phyloP scores from a whole-genome alignment of 495 filamentous ascomycete species.

The Filosporella fistucella region DNA sequence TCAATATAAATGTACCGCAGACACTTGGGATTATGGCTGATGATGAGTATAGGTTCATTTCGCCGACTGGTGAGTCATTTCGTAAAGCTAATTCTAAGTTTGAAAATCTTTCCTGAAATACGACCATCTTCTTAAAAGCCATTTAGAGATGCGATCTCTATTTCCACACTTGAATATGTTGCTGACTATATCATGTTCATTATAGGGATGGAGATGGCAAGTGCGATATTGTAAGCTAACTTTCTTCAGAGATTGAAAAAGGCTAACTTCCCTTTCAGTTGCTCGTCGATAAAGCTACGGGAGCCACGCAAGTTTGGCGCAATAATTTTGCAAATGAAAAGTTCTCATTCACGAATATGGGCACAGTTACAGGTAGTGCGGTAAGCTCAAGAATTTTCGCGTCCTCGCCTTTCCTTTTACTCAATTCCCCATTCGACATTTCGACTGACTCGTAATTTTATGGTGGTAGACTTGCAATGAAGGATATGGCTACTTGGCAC shows the following conservation, averaged over 20 bases:
- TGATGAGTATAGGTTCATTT: not conserved
- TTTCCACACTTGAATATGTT: no score
- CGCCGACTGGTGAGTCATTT: not conserved
- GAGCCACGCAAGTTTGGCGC: not conserved
- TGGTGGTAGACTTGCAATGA: not conserved
- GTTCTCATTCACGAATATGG: not conserved
- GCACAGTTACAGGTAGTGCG: not conserved
- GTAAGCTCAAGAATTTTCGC: no score
- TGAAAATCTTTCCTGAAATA: not conserved
- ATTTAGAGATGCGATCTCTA: no score
- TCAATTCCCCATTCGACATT: no score
- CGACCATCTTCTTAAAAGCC: no score
- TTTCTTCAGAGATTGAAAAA: not conserved
- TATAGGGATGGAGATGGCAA: slow-evolving; percentile 1
- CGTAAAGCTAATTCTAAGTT: not conserved
- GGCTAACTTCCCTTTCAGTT: not conserved
- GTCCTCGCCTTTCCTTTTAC: no score
- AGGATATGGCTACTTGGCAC: not conserved
- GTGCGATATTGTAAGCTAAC: not conserved
- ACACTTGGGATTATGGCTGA: not conserved
- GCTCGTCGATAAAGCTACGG: not conserved
- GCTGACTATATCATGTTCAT: no score
- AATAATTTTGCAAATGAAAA: not conserved
- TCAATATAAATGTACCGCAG: no score
- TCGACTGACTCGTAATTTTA: no score